Evolutionary conservation across 1,284 basidiomycete species (phyloP), one percentile per base, ranked within the genome.

Genomic region (Rhodofomes roseus): DNA sequence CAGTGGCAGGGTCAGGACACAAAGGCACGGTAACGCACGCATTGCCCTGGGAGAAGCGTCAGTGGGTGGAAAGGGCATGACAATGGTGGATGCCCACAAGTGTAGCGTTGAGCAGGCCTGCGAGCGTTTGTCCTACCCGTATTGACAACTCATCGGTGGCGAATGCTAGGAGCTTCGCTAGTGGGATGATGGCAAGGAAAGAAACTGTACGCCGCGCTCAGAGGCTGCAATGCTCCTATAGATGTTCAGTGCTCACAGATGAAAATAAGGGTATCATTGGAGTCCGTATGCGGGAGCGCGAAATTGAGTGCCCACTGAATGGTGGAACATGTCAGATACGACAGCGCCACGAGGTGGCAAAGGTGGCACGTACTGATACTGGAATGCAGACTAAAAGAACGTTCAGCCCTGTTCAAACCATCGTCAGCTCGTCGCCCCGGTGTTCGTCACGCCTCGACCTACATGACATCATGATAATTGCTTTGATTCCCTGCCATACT

Each of bases 101-200:
- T 8, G 93, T 96, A 12, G 92, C 93, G 72, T 95, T 95, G 60
- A 95, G 72, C 14, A 95, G 78, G 60, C 92, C 93, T 5, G 90
- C 93, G 4, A 96, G 75, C 0, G 93, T 94, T 74, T 95, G 92
- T 2, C 93, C 89, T 1, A 92, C 85, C 36, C 89, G 86, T 62
- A 95, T 68, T 0, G 93, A 92, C 5, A 95, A 72, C 66, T 96
- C 91, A 65, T 96, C 94, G 0, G 94, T 96, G 0, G 91, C 92
- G 70, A 93, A 93, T 1, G 89, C 90, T 4, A 96, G 81, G 4
- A 96, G 75, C 81, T 89, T 87, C 20, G 93, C 93, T 5, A 90
- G 76, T 11, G 89, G 89, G 66, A 91, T 82, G 54, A 91, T 89
- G 4, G 88, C 80, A 53, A 90, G 72, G 68, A 93, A 89, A 1